phyloP scores from a whole-genome alignment of 208 protist genomes.

The Leishmania mexicana region DNA sequence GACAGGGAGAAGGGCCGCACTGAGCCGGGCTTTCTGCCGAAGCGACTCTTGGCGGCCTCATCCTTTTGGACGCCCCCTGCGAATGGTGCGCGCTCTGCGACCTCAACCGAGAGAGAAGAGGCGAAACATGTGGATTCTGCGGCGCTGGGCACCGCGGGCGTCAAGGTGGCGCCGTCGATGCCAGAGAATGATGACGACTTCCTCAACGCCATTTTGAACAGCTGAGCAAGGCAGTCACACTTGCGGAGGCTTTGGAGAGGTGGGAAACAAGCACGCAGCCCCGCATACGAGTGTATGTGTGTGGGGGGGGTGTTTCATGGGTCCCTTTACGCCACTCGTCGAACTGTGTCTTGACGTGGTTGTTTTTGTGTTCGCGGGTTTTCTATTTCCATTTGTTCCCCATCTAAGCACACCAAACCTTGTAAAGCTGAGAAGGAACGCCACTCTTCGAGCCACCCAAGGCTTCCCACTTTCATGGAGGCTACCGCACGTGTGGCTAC shows the following conservation, averaged over 20 bases:
- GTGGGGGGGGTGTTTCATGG: neutral
- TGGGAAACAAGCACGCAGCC: neutral
- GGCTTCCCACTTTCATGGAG: neutral
- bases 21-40: constrained; percentile 65
- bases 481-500: neutral
- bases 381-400: neutral
- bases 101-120: neutral
- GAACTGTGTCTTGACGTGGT: neutral
- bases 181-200: constrained; percentile 58
- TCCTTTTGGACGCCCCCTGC: neutral
- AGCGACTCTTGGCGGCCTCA: constrained; percentile 45
- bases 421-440: neutral
- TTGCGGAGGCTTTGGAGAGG: neutral
- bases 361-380: neutral
- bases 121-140: neutral
- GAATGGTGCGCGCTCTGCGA: neutral
- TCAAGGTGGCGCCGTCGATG: neutral
- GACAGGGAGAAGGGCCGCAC: constrained; percentile 75
- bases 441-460: neutral
- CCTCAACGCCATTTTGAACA: constrained; percentile 71
- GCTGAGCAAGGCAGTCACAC: constrained; percentile 15
- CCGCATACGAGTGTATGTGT: neutral
- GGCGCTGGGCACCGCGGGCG: neutral
- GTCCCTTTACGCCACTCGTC: neutral
- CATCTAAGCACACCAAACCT: neutral